Evolutionary conservation across 2,329 filamentous ascomycete species (phyloP), one percentile per base, ranked within the genome.

Genomic region (Stagonosporopsis chrysanthemi): DNA sequence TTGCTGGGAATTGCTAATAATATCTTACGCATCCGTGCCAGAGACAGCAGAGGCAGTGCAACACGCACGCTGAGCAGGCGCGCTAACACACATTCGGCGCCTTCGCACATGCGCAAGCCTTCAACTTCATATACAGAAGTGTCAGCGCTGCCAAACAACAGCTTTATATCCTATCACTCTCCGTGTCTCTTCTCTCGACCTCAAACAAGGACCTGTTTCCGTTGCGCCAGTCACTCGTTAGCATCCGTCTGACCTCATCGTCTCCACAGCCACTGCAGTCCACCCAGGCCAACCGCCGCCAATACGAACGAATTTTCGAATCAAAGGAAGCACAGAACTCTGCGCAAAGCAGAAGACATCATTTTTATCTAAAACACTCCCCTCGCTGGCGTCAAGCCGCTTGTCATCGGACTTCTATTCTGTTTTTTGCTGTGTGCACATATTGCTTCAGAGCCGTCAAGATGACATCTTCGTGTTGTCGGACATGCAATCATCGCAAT

Each of bases 401-500:
- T 39, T 12, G 29, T 7, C 24, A 12, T 28, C 11, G 4, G 14
- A 26, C 15, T 9, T 29, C 35, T 19, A 6, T 19, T 23, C 33
- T 19, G 4, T 11, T 26, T 19, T 26, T 29, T 22, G 4, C 26
- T 33, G 26, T 17, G 15, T 3, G 12, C 26, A 17, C 24, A 33
- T 26, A 22, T 15, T 41, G 11, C n/a, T 36, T 24, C 14, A 17
- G n/a, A 14, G 23, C 4, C 11, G 26, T 12, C 11, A n/a, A 15
- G 22, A 59, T 45, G 29, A 60, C 68, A 52, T 38, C 62, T 14
- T 62, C 57, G 24, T 68, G 64, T 40, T 73, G 70, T 43, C 60
- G 63, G 26, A 71, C 68, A 14, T 73, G 70, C 61, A 61, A 70
- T n/a, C 54, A 70, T 44, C 65, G 70, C 29, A 65, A 66, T 31